A percentile compares a stretch with the other conserved stretches of the same genome.
These are phyloP conservation scores for Penicillium canariense DNA, from an alignment of 495 filamentous ascomycete genomes.

Conservation along the genomic window DNA sequence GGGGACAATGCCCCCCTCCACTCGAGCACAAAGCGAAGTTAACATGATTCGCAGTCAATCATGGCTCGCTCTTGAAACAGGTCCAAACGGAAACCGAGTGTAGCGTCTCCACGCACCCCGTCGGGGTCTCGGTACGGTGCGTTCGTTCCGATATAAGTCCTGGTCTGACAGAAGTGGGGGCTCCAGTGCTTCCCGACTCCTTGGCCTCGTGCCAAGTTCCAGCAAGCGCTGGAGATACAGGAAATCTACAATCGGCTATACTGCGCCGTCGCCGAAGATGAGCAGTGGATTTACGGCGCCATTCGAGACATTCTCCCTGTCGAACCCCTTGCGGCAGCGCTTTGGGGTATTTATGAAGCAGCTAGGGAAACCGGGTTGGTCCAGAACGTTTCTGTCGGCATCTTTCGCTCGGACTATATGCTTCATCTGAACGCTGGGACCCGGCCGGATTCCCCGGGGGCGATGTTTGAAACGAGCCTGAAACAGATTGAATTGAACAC, in stretches of 20 bases:
- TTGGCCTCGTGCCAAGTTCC: slow-evolving; percentile 69
- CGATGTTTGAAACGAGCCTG: slow-evolving; percentile 37
- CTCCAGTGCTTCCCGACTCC: slow-evolving; percentile 62
- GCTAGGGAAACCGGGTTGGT: slow-evolving; percentile 61
- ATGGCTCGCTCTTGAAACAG: slow-evolving; percentile 74
- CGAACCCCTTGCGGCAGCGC: slow-evolving; percentile 65
- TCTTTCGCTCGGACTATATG: slow-evolving; percentile 94
- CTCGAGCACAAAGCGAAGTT: neutral
- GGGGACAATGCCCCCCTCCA: neutral
- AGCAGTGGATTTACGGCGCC: slow-evolving; percentile 58
- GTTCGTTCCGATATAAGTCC: neutral
- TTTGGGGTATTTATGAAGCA: slow-evolving; percentile 72
- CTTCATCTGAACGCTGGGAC: slow-evolving; percentile 48
- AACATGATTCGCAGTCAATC: slow-evolving; percentile 44
- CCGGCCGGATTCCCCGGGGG: neutral
- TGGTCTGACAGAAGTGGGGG: too few species aligned
- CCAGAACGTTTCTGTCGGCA: slow-evolving; percentile 67
- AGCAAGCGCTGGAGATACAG: slow-evolving; percentile 65
- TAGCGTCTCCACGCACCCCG: slow-evolving; percentile 63
- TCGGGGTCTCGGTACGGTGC: slow-evolving; percentile 56
- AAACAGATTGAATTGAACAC: slow-evolving; percentile 95
- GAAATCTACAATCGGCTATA: slow-evolving; percentile 79
- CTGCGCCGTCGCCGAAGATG: slow-evolving; percentile 69
- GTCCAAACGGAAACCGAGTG: slow-evolving; percentile 52
- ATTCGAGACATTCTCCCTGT: slow-evolving; percentile 51